Percentiles rank a stretch among this genome's conserved stretches.
Conservation (phyloP, 805 yeast species). For the Kodamaea hsintzibuensis region DNA sequence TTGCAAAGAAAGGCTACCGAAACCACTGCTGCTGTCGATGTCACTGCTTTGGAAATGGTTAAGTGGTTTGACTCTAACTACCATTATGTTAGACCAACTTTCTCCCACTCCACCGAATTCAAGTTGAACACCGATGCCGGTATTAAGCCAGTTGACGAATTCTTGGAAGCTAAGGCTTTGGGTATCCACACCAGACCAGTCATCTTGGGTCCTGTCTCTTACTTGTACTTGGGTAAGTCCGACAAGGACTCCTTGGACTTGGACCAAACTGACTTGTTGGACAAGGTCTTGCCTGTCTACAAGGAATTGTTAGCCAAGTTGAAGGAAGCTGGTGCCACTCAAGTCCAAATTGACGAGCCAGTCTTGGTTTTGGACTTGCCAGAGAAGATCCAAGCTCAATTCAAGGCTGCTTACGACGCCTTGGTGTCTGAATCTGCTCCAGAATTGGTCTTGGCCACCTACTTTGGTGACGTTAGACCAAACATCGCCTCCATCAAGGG, state of each 20-base stretch:
- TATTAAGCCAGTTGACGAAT: conserved; percentile 95
- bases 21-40: conserved; percentile 87
- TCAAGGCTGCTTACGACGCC: conserved; percentile 81
- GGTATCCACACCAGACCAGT: conserved; percentile 99
- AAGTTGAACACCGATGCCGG: conserved; percentile 76
- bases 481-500: conserved; percentile 86
- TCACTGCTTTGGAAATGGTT: conserved; percentile 98
- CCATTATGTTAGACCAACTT: conserved; percentile 99
- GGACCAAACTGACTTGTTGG: conserved; percentile 87
- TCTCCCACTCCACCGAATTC: conserved; percentile 92
- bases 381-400: conserved; percentile 78
- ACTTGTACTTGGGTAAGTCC: conserved; percentile 93
- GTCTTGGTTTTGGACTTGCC: conserved; percentile 91
- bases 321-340: conserved; percentile 90
- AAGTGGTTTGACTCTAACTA: conserved; percentile 99
- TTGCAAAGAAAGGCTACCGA: conserved; percentile 95
- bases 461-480: conserved; percentile 98
- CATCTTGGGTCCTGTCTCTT: conserved; percentile 93
- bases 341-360: conserved; percentile 98
- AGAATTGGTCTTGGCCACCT: conserved; percentile 80
- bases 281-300: conserved; percentile 91
- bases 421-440: conserved; percentile 65
- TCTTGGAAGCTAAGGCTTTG: conserved; percentile 93
- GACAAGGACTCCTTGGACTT: conserved; percentile 96
- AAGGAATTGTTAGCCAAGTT: conserved; percentile 84